Evolutionary conservation across 2,329 filamentous ascomycete species (phyloP).

Genomic region (Fusarium brachygibbosum): DNA sequence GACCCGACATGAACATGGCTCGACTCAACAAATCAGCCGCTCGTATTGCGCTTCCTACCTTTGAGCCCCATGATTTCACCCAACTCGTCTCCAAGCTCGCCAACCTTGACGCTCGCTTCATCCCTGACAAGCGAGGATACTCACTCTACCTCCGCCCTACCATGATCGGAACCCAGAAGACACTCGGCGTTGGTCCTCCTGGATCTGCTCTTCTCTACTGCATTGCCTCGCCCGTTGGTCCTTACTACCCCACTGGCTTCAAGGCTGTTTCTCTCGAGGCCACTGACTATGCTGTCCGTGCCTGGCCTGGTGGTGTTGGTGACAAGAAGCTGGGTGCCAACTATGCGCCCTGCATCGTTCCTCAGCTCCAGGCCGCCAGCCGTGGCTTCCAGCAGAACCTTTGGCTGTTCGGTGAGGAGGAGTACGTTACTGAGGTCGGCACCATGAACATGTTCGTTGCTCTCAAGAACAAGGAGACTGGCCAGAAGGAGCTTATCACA

Average conservation of each 20-base stretch:
- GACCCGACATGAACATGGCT: constrained; percentile 96
- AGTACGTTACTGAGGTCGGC: constrained; percentile 96
- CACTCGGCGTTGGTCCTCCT: constrained; percentile 91
- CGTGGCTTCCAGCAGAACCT: constrained; percentile 98
- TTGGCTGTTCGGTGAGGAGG: constrained; percentile 96
- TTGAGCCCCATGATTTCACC: constrained; percentile 79
- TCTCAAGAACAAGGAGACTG: constrained; percentile 86
- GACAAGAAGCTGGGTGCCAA: constrained; percentile 99
- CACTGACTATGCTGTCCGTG: constrained; percentile 95
- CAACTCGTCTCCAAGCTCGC: constrained; percentile 85
- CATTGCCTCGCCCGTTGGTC: constrained; percentile 95
- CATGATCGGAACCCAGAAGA: constrained; percentile 96
- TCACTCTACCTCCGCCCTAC: constrained; percentile 96
- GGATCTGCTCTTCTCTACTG: constrained; percentile 92
- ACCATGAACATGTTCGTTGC: constrained; percentile 99
- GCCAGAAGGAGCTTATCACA: constrained; percentile 93
- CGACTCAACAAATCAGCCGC: constrained; percentile 91
- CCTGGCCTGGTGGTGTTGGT: constrained; percentile 97
- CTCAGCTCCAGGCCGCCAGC: constrained; percentile 90
- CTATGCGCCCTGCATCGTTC: constrained; percentile 99
- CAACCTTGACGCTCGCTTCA: constrained; percentile 87
- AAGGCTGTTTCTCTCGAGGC: constrained; percentile 96
- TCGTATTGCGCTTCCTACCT: constrained; percentile 92
- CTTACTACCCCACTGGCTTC: constrained; percentile 98
- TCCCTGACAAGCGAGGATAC: constrained; percentile 88